phyloP scores from a whole-genome alignment of 768 basidiomycete genomes.

The Boletus vermiculosoides region DNA sequence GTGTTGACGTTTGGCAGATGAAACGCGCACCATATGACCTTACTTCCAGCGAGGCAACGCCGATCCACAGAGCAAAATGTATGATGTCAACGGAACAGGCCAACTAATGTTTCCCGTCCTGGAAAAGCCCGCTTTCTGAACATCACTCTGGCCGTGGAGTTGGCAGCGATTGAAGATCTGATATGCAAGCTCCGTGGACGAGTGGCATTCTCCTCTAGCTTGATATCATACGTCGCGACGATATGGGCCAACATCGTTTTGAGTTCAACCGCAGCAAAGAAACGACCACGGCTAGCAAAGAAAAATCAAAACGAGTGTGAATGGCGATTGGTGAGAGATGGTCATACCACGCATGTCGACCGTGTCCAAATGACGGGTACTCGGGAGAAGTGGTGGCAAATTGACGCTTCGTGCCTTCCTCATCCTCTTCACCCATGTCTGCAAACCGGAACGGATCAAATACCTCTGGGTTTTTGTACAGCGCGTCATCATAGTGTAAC shows the following conservation, averaged over 20 bases:
- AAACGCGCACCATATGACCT: too few relatives aligned
- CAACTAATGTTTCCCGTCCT: too few relatives aligned
- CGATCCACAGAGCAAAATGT: background rate
- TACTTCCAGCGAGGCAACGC: too few relatives aligned
- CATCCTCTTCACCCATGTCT: conserved; percentile 32
- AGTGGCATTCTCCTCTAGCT: too few relatives aligned
- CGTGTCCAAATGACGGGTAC: conserved; percentile 37
- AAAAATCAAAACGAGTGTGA: background rate
- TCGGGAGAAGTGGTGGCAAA: conserved; percentile 33
- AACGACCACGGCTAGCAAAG: conserved; percentile 24
- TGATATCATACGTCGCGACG: too few relatives aligned
- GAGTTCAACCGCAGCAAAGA: conserved; percentile 42
- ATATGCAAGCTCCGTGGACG: too few relatives aligned
- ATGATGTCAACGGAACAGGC: too few relatives aligned
- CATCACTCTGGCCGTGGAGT: too few relatives aligned
- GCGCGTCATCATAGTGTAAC: conserved; percentile 10
- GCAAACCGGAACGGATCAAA: conserved; percentile 53
- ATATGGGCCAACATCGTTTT: conserved; percentile 48
- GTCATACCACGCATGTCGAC: conserved; percentile 23
- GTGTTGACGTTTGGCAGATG: too few relatives aligned
- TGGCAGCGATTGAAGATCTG: too few relatives aligned
- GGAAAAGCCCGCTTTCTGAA: too few relatives aligned
- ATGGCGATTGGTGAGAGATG: conserved; percentile 1
- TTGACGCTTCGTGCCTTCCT: conserved; percentile 34
- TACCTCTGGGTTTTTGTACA: conserved; percentile 32